phyloP scores from a whole-genome alignment of 1,284 basidiomycete species.

The Papiliotrema laurentii region DNA sequence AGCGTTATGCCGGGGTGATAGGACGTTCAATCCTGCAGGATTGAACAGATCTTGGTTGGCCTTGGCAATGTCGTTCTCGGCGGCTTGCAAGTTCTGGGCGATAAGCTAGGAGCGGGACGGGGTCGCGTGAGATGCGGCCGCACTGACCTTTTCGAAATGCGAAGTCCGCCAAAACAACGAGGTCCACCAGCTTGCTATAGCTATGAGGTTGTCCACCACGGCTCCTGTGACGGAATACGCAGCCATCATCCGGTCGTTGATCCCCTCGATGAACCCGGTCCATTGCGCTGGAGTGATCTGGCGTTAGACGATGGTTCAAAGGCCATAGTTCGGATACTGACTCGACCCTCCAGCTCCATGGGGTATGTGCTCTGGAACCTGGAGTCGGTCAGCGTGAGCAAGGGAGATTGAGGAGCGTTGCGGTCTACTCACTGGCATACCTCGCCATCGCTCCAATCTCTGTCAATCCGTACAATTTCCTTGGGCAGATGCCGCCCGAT shows the following conservation, averaged over 20 bases:
- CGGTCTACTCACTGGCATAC: constrained; percentile 42
- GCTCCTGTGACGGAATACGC: constrained; percentile 48
- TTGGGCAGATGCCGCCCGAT: constrained; percentile 44
- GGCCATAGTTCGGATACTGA: constrained; percentile 14
- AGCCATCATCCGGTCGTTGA: constrained; percentile 45
- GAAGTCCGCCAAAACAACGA: constrained; percentile 43
- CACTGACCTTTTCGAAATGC: constrained; percentile 50
- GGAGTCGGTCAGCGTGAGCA: not conserved
- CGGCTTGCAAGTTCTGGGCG: constrained; percentile 43
- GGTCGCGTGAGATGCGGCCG: too few species aligned
- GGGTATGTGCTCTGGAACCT: constrained; percentile 49
- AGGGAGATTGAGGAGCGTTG: not conserved
- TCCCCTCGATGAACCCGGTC: constrained; percentile 39
- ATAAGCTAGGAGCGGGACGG: too few species aligned
- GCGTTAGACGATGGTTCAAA: not conserved
- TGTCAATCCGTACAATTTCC: constrained; percentile 48
- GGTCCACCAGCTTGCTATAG: constrained; percentile 48
- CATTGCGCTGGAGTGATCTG: constrained; percentile 46
- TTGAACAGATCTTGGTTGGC: constrained; percentile 49
- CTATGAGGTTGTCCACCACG: constrained; percentile 48
- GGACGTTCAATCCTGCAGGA: constrained; percentile 49
- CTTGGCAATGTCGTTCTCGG: constrained; percentile 39
- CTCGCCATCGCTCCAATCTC: constrained; percentile 50
- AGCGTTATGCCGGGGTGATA: constrained; percentile 49
- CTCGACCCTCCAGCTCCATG: constrained; percentile 49